A percentile compares a stretch with the other conserved stretches of the same genome.
Evolutionary conservation across 352 stramenopile genomes (phyloP).

Genomic region (Pythium sukuiense): DNA sequence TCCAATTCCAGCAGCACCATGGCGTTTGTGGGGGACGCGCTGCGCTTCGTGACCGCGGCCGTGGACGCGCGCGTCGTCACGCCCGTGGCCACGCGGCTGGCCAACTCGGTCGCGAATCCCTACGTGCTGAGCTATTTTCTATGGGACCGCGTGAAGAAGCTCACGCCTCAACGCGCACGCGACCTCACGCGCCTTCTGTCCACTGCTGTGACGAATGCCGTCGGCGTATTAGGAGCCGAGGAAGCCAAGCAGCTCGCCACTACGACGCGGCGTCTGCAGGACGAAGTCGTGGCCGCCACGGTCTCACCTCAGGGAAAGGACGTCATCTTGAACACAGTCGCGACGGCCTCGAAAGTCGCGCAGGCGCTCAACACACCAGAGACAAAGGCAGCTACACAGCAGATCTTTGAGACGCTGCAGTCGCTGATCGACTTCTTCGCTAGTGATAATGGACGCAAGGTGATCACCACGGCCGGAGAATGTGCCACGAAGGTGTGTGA

Average conservation of each 20-base stretch:
- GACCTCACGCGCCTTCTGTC: slow-evolving; percentile 67
- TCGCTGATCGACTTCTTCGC: slow-evolving; percentile 75
- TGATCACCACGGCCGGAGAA: slow-evolving; percentile 55
- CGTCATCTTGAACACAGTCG: slow-evolving; percentile 64
- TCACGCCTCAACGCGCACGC: slow-evolving; percentile 70
- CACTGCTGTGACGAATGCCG: slow-evolving; percentile 51
- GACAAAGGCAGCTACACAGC: slow-evolving; percentile 58
- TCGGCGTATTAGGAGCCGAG: slow-evolving; percentile 55
- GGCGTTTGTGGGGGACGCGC: slow-evolving; percentile 45
- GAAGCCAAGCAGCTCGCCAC: slow-evolving; percentile 37
- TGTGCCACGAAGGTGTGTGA: slow-evolving; percentile 52
- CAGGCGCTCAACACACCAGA: slow-evolving; percentile 77
- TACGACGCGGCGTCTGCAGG: slow-evolving; percentile 46
- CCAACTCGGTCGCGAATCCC: slow-evolving; percentile 72
- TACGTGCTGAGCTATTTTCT: slow-evolving; percentile 73
- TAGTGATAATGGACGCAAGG: slow-evolving; percentile 50
- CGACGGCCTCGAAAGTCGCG: slow-evolving; percentile 57
- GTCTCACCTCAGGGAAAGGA: slow-evolving; percentile 55
- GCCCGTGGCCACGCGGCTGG: slow-evolving; percentile 51
- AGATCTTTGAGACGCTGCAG: slow-evolving; percentile 66
- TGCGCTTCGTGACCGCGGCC: slow-evolving; percentile 48
- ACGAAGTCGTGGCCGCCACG: slow-evolving; percentile 50
- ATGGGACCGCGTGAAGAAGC: slow-evolving; percentile 70
- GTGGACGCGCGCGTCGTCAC: slow-evolving; percentile 63
- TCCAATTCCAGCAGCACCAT: neutral